These are phyloP conservation scores for Sporothrix luriei DNA, from an alignment of 2,329 filamentous ascomycete genomes.

Conservation along the genomic window DNA sequence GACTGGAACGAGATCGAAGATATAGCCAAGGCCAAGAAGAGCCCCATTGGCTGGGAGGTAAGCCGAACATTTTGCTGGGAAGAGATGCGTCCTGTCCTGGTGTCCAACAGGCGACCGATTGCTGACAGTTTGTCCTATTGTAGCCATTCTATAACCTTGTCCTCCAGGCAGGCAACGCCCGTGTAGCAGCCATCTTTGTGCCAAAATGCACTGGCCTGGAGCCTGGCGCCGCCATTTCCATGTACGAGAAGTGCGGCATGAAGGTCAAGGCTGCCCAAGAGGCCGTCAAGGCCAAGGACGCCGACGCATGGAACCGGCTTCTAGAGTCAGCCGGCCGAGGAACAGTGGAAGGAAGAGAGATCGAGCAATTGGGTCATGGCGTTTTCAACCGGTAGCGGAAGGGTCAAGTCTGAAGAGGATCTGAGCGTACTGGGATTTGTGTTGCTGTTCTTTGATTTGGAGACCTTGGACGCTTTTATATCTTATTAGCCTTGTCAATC, in stretches of 20 bases:
- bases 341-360: slow-evolving; percentile 70
- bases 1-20: slow-evolving; percentile 95
- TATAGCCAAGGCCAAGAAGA: slow-evolving; percentile 74
- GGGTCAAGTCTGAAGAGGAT: too few relatives aligned
- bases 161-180: slow-evolving; percentile 84
- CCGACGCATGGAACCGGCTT: slow-evolving; percentile 71
- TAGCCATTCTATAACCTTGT: slow-evolving; percentile 91
- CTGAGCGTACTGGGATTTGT: neutral
- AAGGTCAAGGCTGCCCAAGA: slow-evolving; percentile 87
- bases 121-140: neutral
- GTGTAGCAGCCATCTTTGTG: slow-evolving; percentile 80
- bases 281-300: slow-evolving; percentile 78
- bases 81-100: slow-evolving; percentile 19
- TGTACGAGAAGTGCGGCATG: slow-evolving; percentile 97
- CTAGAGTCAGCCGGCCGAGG: slow-evolving; percentile 71
- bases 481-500: neutral
- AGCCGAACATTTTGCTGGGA: slow-evolving; percentile 42
- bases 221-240: slow-evolving; percentile 71
- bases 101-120: neutral
- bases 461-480: neutral
- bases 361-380: slow-evolving; percentile 73
- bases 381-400: slow-evolving; percentile 54
- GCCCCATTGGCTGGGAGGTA: slow-evolving; percentile 95
- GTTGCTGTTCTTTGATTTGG: neutral
- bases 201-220: slow-evolving; percentile 79